A percentile compares a stretch with the other conserved stretches of the same genome.
Conservation (phyloP, 805 yeast species). For the Metschnikowia dekortorum region DNA sequence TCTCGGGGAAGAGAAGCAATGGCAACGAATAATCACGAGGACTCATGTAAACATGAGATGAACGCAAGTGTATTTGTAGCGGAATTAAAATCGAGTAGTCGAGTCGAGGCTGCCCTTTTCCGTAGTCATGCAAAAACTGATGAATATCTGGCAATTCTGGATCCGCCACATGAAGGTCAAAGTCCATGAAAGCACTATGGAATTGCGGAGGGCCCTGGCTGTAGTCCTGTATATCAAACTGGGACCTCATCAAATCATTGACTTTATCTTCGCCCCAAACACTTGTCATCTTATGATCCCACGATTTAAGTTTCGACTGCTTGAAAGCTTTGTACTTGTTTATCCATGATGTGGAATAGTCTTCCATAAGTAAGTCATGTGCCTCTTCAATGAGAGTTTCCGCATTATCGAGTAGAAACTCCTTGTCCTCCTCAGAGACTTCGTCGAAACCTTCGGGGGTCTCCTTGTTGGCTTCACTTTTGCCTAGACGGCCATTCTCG, state of each 20-base stretch:
- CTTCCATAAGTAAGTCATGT: constrained; percentile 20
- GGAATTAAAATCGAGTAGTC: constrained; percentile 55
- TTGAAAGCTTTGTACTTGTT: constrained; percentile 26
- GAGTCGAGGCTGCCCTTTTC: constrained; percentile 50
- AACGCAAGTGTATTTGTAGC: constrained; percentile 36
- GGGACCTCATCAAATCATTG: constrained; percentile 25
- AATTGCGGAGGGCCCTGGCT: constrained; percentile 31
- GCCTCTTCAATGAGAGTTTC: constrained; percentile 25
- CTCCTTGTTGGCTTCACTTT: background rate
- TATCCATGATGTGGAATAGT: constrained; percentile 34
- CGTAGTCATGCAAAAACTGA: constrained; percentile 30
- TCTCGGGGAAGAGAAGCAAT: constrained; percentile 45
- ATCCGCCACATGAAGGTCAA: constrained; percentile 27
- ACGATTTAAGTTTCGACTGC: constrained; percentile 18
- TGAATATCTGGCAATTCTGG: constrained; percentile 33
- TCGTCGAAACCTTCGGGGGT: constrained; percentile 9
- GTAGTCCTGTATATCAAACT: constrained; percentile 33
- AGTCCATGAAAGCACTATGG: constrained; percentile 25
- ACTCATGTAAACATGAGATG: constrained; percentile 13
- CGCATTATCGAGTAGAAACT: constrained; percentile 20
- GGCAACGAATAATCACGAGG: constrained; percentile 40
- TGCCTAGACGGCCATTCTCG: background rate
- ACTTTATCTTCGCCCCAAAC: constrained; percentile 36
- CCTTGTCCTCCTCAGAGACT: background rate
- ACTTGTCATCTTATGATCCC: constrained; percentile 23